A percentile compares a stretch with the other conserved stretches of the same genome.
These are phyloP conservation scores for Cercospora sp. DNA, from an alignment of 2,329 filamentous ascomycete genomes.

Conservation along the genomic window DNA sequence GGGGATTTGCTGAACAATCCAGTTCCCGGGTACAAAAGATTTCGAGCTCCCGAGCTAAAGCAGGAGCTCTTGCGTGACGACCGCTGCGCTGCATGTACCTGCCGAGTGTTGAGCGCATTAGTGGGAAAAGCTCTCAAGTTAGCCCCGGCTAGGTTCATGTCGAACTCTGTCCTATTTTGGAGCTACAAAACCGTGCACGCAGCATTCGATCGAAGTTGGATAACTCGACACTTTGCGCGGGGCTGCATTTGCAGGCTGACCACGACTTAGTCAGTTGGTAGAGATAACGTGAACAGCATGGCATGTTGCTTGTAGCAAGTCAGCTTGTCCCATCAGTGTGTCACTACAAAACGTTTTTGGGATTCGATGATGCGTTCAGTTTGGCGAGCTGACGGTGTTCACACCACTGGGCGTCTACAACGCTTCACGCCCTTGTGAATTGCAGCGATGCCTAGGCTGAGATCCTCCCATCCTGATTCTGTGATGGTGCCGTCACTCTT, in stretches of 20 bases:
- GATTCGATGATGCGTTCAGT: not conserved
- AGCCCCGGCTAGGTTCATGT: not conserved
- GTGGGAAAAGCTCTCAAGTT: not conserved
- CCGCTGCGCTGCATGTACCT: not conserved
- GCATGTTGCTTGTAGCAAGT: not conserved
- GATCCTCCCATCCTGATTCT: constrained; percentile 77
- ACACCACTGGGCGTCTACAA: constrained; percentile 18
- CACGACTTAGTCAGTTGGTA: not conserved
- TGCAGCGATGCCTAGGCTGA: constrained; percentile 89
- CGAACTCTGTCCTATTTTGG: not conserved
- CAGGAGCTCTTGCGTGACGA: not conserved
- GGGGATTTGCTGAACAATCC: constrained; percentile 3
- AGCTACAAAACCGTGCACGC: not conserved
- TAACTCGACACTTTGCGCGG: not conserved
- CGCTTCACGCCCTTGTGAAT: constrained; percentile 95
- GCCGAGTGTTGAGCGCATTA: not conserved
- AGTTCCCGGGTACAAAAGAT: constrained; percentile 4
- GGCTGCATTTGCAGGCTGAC: not conserved
- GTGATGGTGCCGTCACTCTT: constrained; percentile 34
- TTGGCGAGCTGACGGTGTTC: not conserved
- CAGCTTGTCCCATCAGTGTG: not conserved
- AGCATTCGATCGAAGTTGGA: not conserved
- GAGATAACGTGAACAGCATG: not conserved
- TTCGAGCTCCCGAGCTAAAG: constrained; percentile 1
- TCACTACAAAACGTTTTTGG: not conserved